A percentile compares a stretch with the other conserved stretches of the same genome.
phyloP scores from a whole-genome alignment of 2,329 filamentous ascomycete genomes.

The Trichophyton equinum region DNA sequence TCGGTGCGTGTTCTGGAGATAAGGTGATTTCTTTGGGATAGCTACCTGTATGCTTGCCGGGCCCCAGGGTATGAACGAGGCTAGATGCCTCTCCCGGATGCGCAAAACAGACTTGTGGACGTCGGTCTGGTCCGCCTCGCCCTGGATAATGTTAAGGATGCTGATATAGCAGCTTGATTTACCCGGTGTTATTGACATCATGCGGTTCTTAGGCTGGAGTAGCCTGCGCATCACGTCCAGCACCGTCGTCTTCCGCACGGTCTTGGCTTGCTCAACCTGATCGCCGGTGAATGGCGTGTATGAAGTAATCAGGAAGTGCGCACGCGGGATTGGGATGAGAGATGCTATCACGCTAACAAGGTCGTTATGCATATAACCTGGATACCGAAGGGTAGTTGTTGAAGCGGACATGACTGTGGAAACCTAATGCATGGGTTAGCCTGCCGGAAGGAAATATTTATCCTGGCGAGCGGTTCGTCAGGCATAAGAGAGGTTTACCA shows the following conservation, averaged over 20 bases:
- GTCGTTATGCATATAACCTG: slow-evolving; percentile 99
- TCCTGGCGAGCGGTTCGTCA: background rate
- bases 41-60: slow-evolving; percentile 96
- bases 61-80: slow-evolving; percentile 96
- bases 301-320: slow-evolving; percentile 96
- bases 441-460: background rate
- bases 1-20: slow-evolving; percentile 83
- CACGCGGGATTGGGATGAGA: slow-evolving; percentile 87
- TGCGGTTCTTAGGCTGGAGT: slow-evolving; percentile 95
- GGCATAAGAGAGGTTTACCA: slow-evolving; percentile 42
- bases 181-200: slow-evolving; percentile 90
- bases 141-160: slow-evolving; percentile 97
- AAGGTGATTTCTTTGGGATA: slow-evolving; percentile 89
- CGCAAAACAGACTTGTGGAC: slow-evolving; percentile 94
- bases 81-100: slow-evolving; percentile 84
- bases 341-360: slow-evolving; percentile 93
- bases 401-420: slow-evolving; percentile 98
- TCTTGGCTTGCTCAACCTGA: slow-evolving; percentile 93
- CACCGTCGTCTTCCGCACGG: slow-evolving; percentile 94
- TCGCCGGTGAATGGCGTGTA: slow-evolving; percentile 97
- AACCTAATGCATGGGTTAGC: slow-evolving; percentile 37
- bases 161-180: slow-evolving; percentile 99
- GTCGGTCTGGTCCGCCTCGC: slow-evolving; percentile 94
- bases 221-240: slow-evolving; percentile 93
- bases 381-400: slow-evolving; percentile 90